These are phyloP conservation scores for Starmerella cellae DNA, from an alignment of 805 yeast species.

Conservation along the genomic window DNA sequence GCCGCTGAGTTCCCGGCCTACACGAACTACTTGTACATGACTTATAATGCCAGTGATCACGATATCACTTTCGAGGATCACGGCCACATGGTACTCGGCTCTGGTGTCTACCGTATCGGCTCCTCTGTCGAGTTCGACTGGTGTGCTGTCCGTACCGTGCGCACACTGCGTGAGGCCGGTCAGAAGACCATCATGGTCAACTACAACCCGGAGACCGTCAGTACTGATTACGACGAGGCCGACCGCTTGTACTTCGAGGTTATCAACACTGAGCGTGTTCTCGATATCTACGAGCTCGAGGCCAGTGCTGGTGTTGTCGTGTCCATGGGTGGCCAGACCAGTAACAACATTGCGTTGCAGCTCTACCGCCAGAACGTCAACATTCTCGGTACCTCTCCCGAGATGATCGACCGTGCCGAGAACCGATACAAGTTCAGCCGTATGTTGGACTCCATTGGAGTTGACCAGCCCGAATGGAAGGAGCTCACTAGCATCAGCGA, in stretches of 20 bases:
- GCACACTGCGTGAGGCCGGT: constrained; percentile 78
- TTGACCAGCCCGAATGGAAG: constrained; percentile 99
- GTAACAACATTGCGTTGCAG: constrained; percentile 88
- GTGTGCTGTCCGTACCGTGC: constrained; percentile 97
- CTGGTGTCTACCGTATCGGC: constrained; percentile 98
- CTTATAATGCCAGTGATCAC: constrained; percentile 80
- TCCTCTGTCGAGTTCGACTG: constrained; percentile 98
- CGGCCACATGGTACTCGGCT: constrained; percentile 91
- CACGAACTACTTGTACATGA: constrained; percentile 88
- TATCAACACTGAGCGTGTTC: constrained; percentile 80
- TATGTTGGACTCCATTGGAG: constrained; percentile 91
- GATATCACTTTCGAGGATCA: constrained; percentile 84
- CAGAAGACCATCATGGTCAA: constrained; percentile 91
- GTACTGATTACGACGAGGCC: constrained; percentile 98
- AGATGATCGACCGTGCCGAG: constrained; percentile 96
- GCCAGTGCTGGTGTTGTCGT: constrained; percentile 82
- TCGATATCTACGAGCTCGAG: constrained; percentile 90
- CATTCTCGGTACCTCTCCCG: constrained; percentile 93
- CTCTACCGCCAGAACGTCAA: constrained; percentile 89
- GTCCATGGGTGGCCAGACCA: constrained; percentile 98
- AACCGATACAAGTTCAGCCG: constrained; percentile 95
- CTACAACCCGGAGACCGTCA: constrained; percentile 96
- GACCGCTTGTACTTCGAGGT: constrained; percentile 94
- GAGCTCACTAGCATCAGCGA: constrained; percentile 86
- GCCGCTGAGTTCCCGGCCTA: constrained; percentile 98